Evolutionary conservation across 2,329 filamentous ascomycete species (phyloP).

Genomic region (Alternaria ventricosa): DNA sequence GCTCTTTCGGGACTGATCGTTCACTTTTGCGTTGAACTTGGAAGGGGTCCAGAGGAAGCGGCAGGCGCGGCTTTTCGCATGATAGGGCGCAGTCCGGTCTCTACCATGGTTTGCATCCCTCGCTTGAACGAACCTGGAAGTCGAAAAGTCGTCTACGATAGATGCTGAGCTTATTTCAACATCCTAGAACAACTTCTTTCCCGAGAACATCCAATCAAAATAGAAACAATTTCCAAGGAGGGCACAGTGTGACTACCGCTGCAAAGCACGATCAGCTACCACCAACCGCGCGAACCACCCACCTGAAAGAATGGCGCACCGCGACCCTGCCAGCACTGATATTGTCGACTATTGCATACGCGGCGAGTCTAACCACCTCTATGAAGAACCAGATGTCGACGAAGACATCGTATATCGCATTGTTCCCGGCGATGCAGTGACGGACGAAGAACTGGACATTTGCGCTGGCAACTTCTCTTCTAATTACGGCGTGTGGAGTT

Average conservation of each 20-base stretch:
- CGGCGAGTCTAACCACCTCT: not conserved
- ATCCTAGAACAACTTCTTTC: not conserved
- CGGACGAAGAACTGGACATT: not conserved
- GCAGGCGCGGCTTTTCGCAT: not conserved
- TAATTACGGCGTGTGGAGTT: slow-evolving; percentile 1
- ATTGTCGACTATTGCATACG: slow-evolving; percentile 5
- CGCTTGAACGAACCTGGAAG: not conserved
- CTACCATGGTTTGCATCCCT: slow-evolving; percentile 3
- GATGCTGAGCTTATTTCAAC: not conserved
- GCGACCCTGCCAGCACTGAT: not conserved
- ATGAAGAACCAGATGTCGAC: slow-evolving; percentile 6
- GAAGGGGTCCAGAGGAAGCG: not conserved
- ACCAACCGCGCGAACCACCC: not conserved
- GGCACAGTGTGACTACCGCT: not conserved
- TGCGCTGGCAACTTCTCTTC: slow-evolving; percentile 2
- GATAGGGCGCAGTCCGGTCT: not conserved
- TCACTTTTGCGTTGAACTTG: not conserved
- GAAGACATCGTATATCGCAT: slow-evolving; percentile 9
- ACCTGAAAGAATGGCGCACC: not conserved
- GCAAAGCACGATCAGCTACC: not conserved
- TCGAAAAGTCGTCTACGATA: not conserved
- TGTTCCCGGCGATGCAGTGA: slow-evolving; percentile 4
- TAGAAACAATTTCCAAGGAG: not conserved
- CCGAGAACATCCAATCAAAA: not conserved
- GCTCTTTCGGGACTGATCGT: not conserved